Base-by-base conservation (phyloP, 2,329 filamentous ascomycete species). In the Pyrenophora graminea region DNA sequence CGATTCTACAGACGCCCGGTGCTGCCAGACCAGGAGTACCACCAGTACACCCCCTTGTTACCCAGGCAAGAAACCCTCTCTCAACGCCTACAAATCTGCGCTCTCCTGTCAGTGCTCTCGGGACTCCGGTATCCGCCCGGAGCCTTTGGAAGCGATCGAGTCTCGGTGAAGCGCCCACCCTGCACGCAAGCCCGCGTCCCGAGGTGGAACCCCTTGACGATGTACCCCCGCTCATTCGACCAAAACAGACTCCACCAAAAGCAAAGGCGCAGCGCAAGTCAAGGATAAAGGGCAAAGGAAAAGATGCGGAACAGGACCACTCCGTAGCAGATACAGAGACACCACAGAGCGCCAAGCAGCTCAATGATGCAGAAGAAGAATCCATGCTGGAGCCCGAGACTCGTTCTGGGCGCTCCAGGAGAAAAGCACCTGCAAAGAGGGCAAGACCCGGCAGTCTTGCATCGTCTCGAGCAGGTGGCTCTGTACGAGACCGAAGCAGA, bases 381-480 rank as follows among this genome's bases (percentile, higher is more conserved):
- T 53, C 55, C 12, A 52, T 56, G 18, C 48, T 58, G 0, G 69
- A 71, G 44, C 55, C 56, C 8, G 64, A 66, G 33, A 67, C 63
- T 3, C 65, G 68, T 12, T 65, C 63, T n/a, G 64, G 64, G 4
- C 66, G 69, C 13, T 61, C 61, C 31, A 61, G 69, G 30, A 70
- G 68, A 23, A 73, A 61, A 59, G 65, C 59, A 23, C 53, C 66
- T 15, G 53, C 59, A 12, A 68, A 62, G 51, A 58, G 68, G 48
- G 57, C 54, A 30, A 61, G 73, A 51, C 68, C 67, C 21, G 73
- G 70, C 33, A 80, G 78, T 51, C 72, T 75, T 37, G 72, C 76
- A 19, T 80, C 79, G 12, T 80, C 78, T 12, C 73, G 74, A 44
- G 71, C 77, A 21, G 76, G 74, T 34, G 74, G 75, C 4, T 77